Evolutionary conservation across 2,329 filamentous ascomycete genomes (phyloP).

Genomic region (Metarhizium sp.): DNA sequence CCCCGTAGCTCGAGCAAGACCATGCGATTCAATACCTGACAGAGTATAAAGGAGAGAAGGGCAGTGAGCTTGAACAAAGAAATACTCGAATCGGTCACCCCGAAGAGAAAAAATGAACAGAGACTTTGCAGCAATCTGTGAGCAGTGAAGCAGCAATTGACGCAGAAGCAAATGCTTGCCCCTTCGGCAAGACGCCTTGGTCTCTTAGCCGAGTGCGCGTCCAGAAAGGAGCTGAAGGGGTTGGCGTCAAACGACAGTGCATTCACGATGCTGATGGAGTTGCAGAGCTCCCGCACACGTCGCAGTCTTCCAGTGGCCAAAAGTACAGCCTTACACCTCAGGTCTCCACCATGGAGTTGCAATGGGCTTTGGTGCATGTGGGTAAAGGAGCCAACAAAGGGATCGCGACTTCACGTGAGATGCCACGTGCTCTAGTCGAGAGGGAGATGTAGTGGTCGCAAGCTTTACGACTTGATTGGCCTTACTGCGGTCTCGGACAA

Average conservation of each 20-base stretch:
- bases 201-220: neutral
- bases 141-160: neutral
- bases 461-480: neutral
- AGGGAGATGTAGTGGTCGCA: neutral
- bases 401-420: neutral
- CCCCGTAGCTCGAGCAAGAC: neutral
- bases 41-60: neutral
- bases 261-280: slow-evolving; percentile 1
- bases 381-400: neutral
- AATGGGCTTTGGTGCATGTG: neutral
- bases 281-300: slow-evolving; percentile 4
- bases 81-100: neutral
- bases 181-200: neutral
- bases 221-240: neutral
- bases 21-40: neutral
- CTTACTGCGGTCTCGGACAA: neutral
- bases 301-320: neutral
- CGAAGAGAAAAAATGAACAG: neutral
- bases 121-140: neutral
- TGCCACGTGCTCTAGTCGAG: neutral
- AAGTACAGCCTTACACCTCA: slow-evolving; percentile 7
- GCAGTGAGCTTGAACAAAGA: neutral
- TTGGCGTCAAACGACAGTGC: neutral
- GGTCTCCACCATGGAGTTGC: neutral
- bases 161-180: neutral